Evolutionary conservation across 768 basidiomycete species (phyloP).

Genomic region (Cubamyces lactineus): DNA sequence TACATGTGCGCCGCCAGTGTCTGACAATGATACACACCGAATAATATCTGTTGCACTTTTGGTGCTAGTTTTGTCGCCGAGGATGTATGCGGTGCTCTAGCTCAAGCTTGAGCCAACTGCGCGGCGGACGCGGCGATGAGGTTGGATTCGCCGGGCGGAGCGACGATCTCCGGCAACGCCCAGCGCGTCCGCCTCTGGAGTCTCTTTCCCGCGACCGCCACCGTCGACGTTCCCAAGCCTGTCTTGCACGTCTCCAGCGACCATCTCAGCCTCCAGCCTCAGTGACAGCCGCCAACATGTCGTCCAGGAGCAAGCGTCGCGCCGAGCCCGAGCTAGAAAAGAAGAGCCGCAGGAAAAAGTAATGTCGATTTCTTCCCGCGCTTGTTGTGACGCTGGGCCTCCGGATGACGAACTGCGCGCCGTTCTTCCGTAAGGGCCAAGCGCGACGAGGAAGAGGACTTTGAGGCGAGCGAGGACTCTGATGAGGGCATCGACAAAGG

Average conservation of each 20-base stretch:
- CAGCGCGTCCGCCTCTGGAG: background rate
- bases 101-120: background rate
- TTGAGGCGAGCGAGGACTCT: conserved; percentile 27
- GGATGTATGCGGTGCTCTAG: no score
- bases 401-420: conserved; percentile 5
- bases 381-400: background rate
- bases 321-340: conserved; percentile 40
- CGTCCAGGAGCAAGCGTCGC: conserved; percentile 34
- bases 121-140: background rate
- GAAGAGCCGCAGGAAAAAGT: conserved; percentile 37
- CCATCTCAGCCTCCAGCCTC: background rate
- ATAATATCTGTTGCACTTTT: no score
- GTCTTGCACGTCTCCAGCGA: background rate
- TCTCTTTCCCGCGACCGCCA: conserved; percentile 14
- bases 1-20: background rate
- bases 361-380: conserved; percentile 25
- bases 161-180: conserved; percentile 12
- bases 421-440: conserved; percentile 27
- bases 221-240: background rate
- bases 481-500: conserved; percentile 35
- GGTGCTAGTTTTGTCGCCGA: no score
- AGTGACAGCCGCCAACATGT: conserved; percentile 25
- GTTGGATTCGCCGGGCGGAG: background rate
- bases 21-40: no score
- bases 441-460: conserved; percentile 35